Conservation (phyloP, 495 filamentous ascomycete species). For the Chlorociboria aeruginascens region DNA sequence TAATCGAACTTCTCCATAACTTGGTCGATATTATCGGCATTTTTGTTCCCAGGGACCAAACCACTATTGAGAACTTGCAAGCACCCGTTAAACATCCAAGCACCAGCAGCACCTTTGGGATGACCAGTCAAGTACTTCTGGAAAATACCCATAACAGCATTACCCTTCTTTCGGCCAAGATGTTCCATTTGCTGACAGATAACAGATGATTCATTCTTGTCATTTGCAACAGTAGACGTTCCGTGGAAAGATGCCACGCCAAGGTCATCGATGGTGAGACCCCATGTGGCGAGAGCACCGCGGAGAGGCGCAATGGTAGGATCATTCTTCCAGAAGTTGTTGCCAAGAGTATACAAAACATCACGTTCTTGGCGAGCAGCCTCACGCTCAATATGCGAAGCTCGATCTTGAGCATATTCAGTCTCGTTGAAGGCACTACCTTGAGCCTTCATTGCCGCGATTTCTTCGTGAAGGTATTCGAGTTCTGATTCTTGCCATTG, state of each 20-base stretch:
- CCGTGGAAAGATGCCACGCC: slow-evolving; percentile 96
- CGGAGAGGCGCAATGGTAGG: slow-evolving; percentile 86
- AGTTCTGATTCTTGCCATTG: slow-evolving; percentile 93
- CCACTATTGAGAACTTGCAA: slow-evolving; percentile 89
- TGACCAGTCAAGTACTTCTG: slow-evolving; percentile 99
- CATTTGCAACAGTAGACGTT: slow-evolving; percentile 95
- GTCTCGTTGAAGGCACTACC: slow-evolving; percentile 57
- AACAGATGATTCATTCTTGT: slow-evolving; percentile 99
- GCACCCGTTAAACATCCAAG: slow-evolving; percentile 99
- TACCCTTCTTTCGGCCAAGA: slow-evolving; percentile 89
- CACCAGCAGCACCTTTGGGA: slow-evolving; percentile 97
- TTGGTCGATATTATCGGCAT: slow-evolving; percentile 94
- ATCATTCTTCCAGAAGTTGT: slow-evolving; percentile 97
- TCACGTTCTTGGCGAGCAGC: slow-evolving; percentile 84
- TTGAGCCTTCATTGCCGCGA: slow-evolving; percentile 80
- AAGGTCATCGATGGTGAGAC: slow-evolving; percentile 93
- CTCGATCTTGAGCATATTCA: slow-evolving; percentile 78
- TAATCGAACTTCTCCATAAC: slow-evolving; percentile 95
- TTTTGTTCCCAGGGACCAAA: slow-evolving; percentile 91
- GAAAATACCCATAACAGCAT: slow-evolving; percentile 94
- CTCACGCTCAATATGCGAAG: slow-evolving; percentile 78
- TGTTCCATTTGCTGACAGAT: slow-evolving; percentile 95
- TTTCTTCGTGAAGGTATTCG: slow-evolving; percentile 83
- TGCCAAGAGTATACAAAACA: slow-evolving; percentile 79
- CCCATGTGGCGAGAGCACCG: slow-evolving; percentile 93